A percentile compares a stretch with the other conserved stretches of the same genome.
These are phyloP conservation scores for Thelephora ganbajun DNA, from an alignment of 768 basidiomycete genomes.

Conservation along the genomic window DNA sequence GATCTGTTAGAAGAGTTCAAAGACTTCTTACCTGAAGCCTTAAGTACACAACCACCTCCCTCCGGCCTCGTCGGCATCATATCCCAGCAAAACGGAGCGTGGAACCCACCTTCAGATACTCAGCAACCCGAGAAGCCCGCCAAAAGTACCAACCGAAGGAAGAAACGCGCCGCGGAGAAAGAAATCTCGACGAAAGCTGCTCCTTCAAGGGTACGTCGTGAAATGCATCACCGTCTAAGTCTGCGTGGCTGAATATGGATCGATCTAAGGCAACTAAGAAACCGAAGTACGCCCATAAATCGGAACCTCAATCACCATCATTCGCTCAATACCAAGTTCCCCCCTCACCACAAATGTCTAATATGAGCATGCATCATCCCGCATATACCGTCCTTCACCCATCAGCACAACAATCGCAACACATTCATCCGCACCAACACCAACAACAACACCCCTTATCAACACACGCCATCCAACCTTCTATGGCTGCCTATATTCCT, in stretches of 20 bases:
- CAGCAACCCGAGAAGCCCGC: slow-evolving; percentile 25
- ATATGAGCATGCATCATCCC: slow-evolving; percentile 10
- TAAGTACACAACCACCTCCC: slow-evolving; percentile 26
- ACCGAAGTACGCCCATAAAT: slow-evolving; percentile 46
- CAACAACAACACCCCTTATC: background rate
- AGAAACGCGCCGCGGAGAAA: slow-evolving; percentile 52
- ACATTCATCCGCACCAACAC: slow-evolving; percentile 1
- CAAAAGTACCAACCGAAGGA: slow-evolving; percentile 33
- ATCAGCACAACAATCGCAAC: slow-evolving; percentile 8
- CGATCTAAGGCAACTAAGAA: slow-evolving; percentile 40
- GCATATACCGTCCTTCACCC: slow-evolving; percentile 15
- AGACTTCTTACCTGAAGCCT: slow-evolving; percentile 60
- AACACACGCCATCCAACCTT: background rate
- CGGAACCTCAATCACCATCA: slow-evolving; percentile 37
- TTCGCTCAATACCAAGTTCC: slow-evolving; percentile 28
- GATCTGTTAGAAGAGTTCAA: slow-evolving; percentile 74
- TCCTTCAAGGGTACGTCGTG: slow-evolving; percentile 30
- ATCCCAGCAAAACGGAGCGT: slow-evolving; percentile 27
- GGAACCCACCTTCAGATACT: slow-evolving; percentile 8
- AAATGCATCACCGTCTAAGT: slow-evolving; percentile 1
- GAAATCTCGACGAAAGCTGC: slow-evolving; percentile 39
- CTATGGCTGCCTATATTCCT: slow-evolving; percentile 6
- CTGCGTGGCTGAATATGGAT: background rate
- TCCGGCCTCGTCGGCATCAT: slow-evolving; percentile 32
- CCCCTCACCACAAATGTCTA: slow-evolving; percentile 18